Conservation (phyloP, 1,284 basidiomycete species). For the Puccinia brachypodii region DNA sequence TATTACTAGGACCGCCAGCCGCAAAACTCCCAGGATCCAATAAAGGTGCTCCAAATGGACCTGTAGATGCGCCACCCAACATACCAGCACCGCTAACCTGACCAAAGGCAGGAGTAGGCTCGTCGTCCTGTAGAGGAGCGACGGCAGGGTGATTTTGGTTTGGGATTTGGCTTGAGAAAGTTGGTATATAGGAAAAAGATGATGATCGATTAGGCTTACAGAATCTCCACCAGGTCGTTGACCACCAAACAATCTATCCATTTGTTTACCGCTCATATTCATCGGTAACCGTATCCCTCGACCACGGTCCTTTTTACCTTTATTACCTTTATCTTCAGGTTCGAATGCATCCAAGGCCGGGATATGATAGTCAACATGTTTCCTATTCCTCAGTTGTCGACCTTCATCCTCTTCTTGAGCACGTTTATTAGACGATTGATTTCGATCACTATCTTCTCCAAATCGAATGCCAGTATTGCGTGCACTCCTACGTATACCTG, state of each 20-base stretch:
- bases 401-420: conserved; percentile 42
- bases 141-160: too few relatives aligned
- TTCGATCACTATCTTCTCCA: conserved; percentile 15
- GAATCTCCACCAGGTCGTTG: conserved; percentile 68
- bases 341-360: conserved; percentile 54
- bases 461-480: background rate
- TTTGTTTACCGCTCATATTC: conserved; percentile 72
- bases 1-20: conserved; percentile 61
- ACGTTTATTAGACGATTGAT: background rate
- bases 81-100: conserved; percentile 40
- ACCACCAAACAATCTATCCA: conserved; percentile 69
- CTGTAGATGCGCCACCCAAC: conserved; percentile 38
- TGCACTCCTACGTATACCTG: conserved; percentile 30
- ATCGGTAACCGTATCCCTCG: conserved; percentile 65
- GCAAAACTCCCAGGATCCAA: conserved; percentile 45
- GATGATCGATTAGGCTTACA: conserved; percentile 59
- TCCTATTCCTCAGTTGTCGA: conserved; percentile 39
- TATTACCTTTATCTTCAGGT: conserved; percentile 53
- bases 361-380: conserved; percentile 57
- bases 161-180: conserved; percentile 61
- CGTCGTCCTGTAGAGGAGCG: conserved; percentile 44
- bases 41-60: conserved; percentile 21
- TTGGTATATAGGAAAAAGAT: conserved; percentile 59
- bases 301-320: conserved; percentile 48
- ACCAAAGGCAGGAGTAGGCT: conserved; percentile 36